Base-by-base conservation (phyloP, 805 yeast genomes). In the Hanseniaspora lachancei region DNA sequence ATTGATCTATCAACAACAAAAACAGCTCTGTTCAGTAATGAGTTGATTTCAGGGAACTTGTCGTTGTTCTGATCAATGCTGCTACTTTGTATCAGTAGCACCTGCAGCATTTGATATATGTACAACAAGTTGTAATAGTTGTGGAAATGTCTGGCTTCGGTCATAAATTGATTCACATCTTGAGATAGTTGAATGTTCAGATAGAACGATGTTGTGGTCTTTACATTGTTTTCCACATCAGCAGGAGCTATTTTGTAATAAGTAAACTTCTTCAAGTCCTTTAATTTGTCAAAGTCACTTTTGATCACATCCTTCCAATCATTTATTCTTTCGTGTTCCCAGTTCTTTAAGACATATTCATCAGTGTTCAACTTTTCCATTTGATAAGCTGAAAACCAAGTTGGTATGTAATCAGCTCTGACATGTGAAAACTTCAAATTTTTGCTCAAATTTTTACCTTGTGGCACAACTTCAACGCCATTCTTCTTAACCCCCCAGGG, bases 331-430 rank as follows among this genome's bases (percentile, higher is more conserved):
- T 68, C 71, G 66, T 68, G 65, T 16, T 46, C 44, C 56, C 56
- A 53, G 21, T 53, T 53, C 23, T 58, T 59, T 5, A 74, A 61
- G 2, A 77, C 59, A 15, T 78, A 78, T 1, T 65, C 68, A 0
- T 58, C 57, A 0, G 56, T 43, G 4, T 63, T 65, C 12, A 83
- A 59, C 61, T 79, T 81, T 15, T 78, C 80, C 86, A 84, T 79
- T 0, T 67, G 62, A 41, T 86, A 62, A 15, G 84, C 83, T 58
- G 80, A 82, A 56, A 75, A 73, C 29, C 76, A 69, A 0, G 86
- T 79, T 1, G 95, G 95, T 8, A 85, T 64, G 86, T 89, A 86
- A 64, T 85, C 89, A 58, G 84, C 89, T 64, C 84, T 77, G 47
- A 87, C 79, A 62, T 82, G 81, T 0, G 95, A 81, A 58, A 88